Conservation (phyloP, 306 rosid species). For the Rosa lucieae region DNA sequence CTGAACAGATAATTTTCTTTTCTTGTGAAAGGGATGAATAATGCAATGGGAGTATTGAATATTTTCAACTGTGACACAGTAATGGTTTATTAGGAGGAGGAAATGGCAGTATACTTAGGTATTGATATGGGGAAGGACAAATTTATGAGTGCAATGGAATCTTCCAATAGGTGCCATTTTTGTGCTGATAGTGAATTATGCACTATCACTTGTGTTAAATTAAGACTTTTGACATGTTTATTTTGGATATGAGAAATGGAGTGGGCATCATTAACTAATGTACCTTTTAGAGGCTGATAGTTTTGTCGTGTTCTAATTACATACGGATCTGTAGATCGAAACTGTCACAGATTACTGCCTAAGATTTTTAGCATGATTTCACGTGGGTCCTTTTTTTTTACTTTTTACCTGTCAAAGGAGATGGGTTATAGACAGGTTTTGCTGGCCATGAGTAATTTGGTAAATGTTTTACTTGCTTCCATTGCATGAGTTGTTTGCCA, state of each 20-base stretch:
- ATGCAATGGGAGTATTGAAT: too few relatives aligned
- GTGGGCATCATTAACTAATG: neutral
- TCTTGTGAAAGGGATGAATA: too few relatives aligned
- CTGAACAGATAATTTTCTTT: too few relatives aligned
- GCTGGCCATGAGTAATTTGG: neutral
- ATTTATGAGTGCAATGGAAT: neutral
- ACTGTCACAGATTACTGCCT: neutral
- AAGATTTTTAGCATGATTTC: neutral
- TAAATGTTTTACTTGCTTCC: neutral
- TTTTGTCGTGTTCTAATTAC: neutral
- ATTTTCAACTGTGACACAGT: neutral
- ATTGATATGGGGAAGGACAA: neutral
- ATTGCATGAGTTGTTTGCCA: neutral
- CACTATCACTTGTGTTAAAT: neutral
- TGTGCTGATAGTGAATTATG: neutral
- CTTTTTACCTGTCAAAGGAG: neutral
- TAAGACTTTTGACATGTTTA: neutral
- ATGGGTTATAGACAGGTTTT: neutral
- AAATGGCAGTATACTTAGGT: neutral
- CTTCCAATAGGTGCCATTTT: neutral
- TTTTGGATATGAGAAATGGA: too few relatives aligned
- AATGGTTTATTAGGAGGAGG: neutral
- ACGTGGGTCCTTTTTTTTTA: neutral
- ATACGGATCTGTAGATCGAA: neutral
- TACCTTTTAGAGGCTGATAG: neutral